Conservation (phyloP, 1,284 basidiomycete species). For the Ustilago sp. region DNA sequence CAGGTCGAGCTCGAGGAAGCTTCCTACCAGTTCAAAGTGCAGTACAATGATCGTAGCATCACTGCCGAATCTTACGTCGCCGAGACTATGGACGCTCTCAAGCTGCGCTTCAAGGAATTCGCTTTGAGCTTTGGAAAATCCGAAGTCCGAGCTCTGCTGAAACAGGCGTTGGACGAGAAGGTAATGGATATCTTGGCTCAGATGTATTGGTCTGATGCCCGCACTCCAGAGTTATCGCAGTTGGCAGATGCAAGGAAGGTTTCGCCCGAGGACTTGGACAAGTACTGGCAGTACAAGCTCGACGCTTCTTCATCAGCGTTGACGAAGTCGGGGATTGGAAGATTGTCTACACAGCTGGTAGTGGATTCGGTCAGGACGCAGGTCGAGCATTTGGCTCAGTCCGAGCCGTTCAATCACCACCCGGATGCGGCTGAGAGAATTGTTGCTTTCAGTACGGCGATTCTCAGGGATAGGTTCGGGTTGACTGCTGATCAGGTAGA, state of each 20-base stretch:
- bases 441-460: slow-evolving; percentile 88
- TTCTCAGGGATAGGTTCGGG: slow-evolving; percentile 89
- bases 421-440: slow-evolving; percentile 87
- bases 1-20: slow-evolving; percentile 96
- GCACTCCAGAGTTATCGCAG: slow-evolving; percentile 79
- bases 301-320: slow-evolving; percentile 90
- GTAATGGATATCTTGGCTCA: slow-evolving; percentile 97
- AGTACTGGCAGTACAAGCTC: slow-evolving; percentile 95
- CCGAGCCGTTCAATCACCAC: slow-evolving; percentile 92
- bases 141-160: slow-evolving; percentile 86
- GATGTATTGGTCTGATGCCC: slow-evolving; percentile 94
- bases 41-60: slow-evolving; percentile 96
- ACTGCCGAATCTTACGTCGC: slow-evolving; percentile 97
- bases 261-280: slow-evolving; percentile 79
- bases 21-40: slow-evolving; percentile 98
- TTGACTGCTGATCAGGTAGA: slow-evolving; percentile 97
- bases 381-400: slow-evolving; percentile 83
- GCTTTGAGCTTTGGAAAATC: slow-evolving; percentile 88
- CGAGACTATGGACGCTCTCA: slow-evolving; percentile 92
- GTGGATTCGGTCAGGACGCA: slow-evolving; percentile 90
- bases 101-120: slow-evolving; percentile 88
- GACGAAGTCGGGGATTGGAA: slow-evolving; percentile 96
- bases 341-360: slow-evolving; percentile 92
- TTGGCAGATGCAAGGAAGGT: slow-evolving; percentile 80
- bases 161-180: slow-evolving; percentile 91